phyloP scores from a whole-genome alignment of 2,329 filamentous ascomycete species.

The Epichloe typhina region DNA sequence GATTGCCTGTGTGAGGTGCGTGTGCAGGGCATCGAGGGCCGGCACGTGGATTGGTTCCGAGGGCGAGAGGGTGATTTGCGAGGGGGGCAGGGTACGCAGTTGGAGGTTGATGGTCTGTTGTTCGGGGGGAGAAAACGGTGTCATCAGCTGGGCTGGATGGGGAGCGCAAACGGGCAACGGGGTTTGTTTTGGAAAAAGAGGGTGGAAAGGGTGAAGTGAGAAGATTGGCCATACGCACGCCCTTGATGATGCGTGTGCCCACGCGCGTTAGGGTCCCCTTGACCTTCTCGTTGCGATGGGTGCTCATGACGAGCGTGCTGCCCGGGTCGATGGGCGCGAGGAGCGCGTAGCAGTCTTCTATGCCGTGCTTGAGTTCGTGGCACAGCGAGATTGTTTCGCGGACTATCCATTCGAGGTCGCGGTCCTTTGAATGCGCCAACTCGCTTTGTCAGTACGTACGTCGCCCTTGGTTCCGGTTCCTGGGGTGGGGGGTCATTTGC shows the following conservation, averaged over 20 bases:
- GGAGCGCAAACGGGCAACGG: too few relatives aligned
- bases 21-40: constrained; percentile 58
- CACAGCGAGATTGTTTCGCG: constrained; percentile 35
- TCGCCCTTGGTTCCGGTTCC: background rate
- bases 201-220: background rate
- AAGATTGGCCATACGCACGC: constrained; percentile 40
- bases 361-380: constrained; percentile 43
- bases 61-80: constrained; percentile 35
- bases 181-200: background rate
- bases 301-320: constrained; percentile 80
- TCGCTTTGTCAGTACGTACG: background rate
- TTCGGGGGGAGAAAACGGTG: too few relatives aligned
- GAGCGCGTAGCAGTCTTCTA: constrained; percentile 80
- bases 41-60: constrained; percentile 45
- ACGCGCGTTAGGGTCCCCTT: constrained; percentile 88
- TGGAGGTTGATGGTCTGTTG: constrained; percentile 63
- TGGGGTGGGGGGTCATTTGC: constrained; percentile 7
- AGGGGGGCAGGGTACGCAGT: constrained; percentile 50
- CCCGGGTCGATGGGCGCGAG: constrained; percentile 75
- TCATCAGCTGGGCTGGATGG: too few relatives aligned
- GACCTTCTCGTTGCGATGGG: constrained; percentile 72
- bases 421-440: constrained; percentile 20
- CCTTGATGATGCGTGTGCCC: constrained; percentile 83
- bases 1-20: constrained; percentile 69
- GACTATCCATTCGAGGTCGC: constrained; percentile 43